phyloP scores from a whole-genome alignment of 176 grass and related monocot species.

The Oryza punctata region DNA sequence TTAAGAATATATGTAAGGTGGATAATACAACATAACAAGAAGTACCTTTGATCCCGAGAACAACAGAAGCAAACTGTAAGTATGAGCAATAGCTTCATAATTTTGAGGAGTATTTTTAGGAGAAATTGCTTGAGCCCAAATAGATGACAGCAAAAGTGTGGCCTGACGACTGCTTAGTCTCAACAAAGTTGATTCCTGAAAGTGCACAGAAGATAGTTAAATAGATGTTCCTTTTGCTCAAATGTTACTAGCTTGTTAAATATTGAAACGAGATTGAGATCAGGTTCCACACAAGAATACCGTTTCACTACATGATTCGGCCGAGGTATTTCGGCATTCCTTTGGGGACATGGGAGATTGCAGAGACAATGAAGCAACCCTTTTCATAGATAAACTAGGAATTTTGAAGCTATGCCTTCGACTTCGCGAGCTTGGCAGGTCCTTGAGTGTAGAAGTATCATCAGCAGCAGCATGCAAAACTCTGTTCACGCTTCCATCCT shows the following conservation, averaged over 20 bases:
- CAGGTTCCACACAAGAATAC: constrained; percentile 40
- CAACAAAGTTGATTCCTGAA: constrained; percentile 65
- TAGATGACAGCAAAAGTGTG: constrained; percentile 85
- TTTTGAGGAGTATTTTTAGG: constrained; percentile 72
- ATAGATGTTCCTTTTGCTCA: constrained; percentile 13
- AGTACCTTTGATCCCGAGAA: constrained; percentile 87
- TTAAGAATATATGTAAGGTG: neutral
- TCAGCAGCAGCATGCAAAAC: constrained; percentile 37
- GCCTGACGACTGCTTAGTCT: constrained; percentile 70
- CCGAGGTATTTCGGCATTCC: constrained; percentile 47
- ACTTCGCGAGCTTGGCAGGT: neutral
- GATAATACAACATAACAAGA: neutral
- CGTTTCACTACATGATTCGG: constrained; percentile 42
- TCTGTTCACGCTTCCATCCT: constrained; percentile 43
- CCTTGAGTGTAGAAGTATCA: constrained; percentile 25
- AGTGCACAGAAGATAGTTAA: constrained; percentile 35
- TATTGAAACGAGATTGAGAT: constrained; percentile 9
- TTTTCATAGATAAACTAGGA: constrained; percentile 54
- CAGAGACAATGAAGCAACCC: constrained; percentile 39
- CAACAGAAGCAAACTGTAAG: constrained; percentile 79
- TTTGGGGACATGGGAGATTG: constrained; percentile 45
- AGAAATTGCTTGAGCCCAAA: constrained; percentile 85
- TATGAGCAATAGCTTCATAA: constrained; percentile 95
- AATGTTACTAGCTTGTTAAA: neutral
- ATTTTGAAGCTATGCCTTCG: constrained; percentile 36